These are phyloP conservation scores for Penicillium psychrofluorescens DNA, from an alignment of 495 filamentous ascomycete species.

Conservation along the genomic window DNA sequence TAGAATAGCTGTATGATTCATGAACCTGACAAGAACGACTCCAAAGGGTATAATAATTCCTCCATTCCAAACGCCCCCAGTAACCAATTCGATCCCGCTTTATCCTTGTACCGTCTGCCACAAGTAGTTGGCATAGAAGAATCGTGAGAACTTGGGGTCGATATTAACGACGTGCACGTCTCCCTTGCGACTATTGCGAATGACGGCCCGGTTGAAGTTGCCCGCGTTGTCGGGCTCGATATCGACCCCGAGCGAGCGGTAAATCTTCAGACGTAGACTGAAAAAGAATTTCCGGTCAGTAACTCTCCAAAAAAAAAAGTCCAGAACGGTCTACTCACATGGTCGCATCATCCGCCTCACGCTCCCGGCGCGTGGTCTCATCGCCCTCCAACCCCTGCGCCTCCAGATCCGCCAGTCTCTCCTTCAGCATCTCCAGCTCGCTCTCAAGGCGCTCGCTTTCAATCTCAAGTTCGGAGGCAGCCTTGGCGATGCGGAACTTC, in stretches of 20 bases:
- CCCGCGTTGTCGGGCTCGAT: conserved; percentile 75
- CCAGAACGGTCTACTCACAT: conserved; percentile 27
- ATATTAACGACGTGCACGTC: conserved; percentile 95
- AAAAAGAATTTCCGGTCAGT: conserved; percentile 4
- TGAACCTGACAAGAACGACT: conserved; percentile 1
- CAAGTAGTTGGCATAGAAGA: conserved; percentile 94
- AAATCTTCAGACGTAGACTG: conserved; percentile 81
- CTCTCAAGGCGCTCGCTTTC: conserved; percentile 81
- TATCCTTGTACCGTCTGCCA: conserved; percentile 72
- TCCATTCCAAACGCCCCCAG: conserved; percentile 1
- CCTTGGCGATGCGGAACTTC: conserved; percentile 91
- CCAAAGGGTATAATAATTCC: conserved; percentile 19
- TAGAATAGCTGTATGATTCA: conserved; percentile 4
- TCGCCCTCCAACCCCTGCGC: conserved; percentile 65
- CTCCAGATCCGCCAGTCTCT: conserved; percentile 73
- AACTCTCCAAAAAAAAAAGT: not conserved
- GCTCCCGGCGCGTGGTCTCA: conserved; percentile 47
- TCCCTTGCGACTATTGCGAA: conserved; percentile 78
- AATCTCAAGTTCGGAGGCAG: conserved; percentile 79
- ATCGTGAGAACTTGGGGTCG: conserved; percentile 81
- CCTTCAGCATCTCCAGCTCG: conserved; percentile 70
- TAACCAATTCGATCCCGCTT: not conserved
- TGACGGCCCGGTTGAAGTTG: conserved; percentile 76
- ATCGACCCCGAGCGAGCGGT: conserved; percentile 84
- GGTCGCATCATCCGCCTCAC: conserved; percentile 53